phyloP scores from a whole-genome alignment of 108 stramenopile species.

The Pseudonitzschia multiseries region DNA sequence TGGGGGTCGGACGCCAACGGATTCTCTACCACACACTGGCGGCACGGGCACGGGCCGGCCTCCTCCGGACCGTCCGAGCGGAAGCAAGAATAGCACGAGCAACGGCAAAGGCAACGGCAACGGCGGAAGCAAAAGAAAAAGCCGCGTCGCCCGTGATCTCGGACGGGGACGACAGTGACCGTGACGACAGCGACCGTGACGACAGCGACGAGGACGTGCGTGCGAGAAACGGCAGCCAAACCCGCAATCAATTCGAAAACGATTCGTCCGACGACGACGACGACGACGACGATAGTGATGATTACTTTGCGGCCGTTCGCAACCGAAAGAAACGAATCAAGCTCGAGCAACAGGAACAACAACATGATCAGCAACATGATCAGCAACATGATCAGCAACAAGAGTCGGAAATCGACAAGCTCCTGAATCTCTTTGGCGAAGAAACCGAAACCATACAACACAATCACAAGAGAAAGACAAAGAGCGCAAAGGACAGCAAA shows the following conservation, averaged over 20 bases:
- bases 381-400: neutral
- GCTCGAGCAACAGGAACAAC: neutral
- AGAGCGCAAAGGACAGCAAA: no score
- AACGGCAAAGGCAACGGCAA: neutral
- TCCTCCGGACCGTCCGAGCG: conserved; percentile 27
- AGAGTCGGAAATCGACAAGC: neutral
- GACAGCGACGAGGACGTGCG: no score
- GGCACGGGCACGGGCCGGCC: conserved; percentile 34
- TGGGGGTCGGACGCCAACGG: conserved; percentile 15
- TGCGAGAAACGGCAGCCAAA: no score
- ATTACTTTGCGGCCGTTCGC: neutral
- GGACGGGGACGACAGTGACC: neutral
- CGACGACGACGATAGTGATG: neutral
- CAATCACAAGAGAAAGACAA: no score
- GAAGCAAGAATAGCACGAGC: neutral
- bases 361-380: neutral
- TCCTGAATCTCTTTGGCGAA: neutral
- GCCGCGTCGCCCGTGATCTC: no score
- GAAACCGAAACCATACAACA: neutral
- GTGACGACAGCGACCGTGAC: neutral
- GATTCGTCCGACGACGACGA: neutral
- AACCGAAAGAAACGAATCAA: neutral
- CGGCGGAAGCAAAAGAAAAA: neutral
- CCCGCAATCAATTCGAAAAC: no score
- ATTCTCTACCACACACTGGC: conserved; percentile 39